phyloP scores from a whole-genome alignment of 73 alveolate genomes.

The Breviolum minutum region DNA sequence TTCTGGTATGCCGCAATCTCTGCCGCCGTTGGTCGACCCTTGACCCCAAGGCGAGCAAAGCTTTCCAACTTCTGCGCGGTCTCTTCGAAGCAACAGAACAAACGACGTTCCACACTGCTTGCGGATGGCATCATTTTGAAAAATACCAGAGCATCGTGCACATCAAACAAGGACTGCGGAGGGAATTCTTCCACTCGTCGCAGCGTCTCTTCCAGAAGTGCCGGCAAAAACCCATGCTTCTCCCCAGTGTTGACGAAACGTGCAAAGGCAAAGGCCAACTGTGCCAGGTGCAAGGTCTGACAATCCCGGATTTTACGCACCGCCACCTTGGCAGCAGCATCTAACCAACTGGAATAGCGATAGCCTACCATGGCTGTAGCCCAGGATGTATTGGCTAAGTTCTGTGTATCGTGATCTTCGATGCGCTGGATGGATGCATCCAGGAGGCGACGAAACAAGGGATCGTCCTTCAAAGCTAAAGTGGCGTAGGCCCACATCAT shows the following conservation, averaged over 20 bases:
- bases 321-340: constrained; percentile 40
- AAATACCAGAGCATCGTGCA: constrained; percentile 77
- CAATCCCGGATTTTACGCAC: constrained; percentile 36
- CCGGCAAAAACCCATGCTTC: constrained; percentile 37
- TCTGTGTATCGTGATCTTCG: constrained; percentile 87
- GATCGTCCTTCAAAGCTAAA: constrained; percentile 83
- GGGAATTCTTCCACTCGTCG: constrained; percentile 89
- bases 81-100: constrained; percentile 58
- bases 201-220: constrained; percentile 73
- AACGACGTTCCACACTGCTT: constrained; percentile 54
- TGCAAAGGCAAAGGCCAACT: constrained; percentile 91
- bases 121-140: constrained; percentile 49
- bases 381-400: constrained; percentile 91
- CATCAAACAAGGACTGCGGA: constrained; percentile 90
- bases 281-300: constrained; percentile 93
- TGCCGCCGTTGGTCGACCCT: constrained; percentile 16
- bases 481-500: constrained; percentile 96
- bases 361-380: constrained; percentile 94
- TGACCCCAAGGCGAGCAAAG: constrained; percentile 9
- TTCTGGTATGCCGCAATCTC: constrained; percentile 52
- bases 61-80: constrained; percentile 45
- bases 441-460: constrained; percentile 54
- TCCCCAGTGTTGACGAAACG: constrained; percentile 65
- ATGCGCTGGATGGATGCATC: constrained; percentile 83
- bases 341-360: constrained; percentile 86